These are phyloP conservation scores for Musa acuminata DNA, from an alignment of 176 grass and related monocot species.

Conservation along the genomic window DNA sequence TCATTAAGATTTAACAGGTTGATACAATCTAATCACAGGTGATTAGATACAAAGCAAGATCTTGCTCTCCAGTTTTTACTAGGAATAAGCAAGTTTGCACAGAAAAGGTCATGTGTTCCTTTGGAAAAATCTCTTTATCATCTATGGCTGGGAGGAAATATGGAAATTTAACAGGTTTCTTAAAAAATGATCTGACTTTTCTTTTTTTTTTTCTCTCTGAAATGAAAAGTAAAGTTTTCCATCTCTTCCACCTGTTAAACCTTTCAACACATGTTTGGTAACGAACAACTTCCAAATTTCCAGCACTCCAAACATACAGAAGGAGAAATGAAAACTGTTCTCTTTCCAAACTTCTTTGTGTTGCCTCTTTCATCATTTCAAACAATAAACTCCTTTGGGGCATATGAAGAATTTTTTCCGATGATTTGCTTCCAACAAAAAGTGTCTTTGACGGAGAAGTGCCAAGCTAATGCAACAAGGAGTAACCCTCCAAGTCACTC, in stretches of 20 bases:
- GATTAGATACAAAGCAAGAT: no score
- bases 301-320: neutral
- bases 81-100: no score
- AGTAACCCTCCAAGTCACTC: neutral
- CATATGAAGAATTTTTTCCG: neutral
- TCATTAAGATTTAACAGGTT: no score
- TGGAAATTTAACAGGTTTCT: no score
- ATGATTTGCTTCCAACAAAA: neutral
- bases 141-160: no score
- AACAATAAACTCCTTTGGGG: neutral
- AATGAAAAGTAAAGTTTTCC: neutral
- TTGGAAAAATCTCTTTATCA: no score
- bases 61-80: no score
- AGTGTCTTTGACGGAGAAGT: neutral
- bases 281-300: neutral
- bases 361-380: neutral
- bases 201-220: neutral
- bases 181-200: no score
- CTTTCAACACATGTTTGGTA: neutral
- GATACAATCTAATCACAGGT: no score
- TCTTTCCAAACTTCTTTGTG: no score
- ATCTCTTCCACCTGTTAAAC: neutral
- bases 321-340: no score
- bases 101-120: no score
- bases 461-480: neutral